Conservation (phyloP, 805 yeast genomes). For the Saturnispora gosingensis region DNA sequence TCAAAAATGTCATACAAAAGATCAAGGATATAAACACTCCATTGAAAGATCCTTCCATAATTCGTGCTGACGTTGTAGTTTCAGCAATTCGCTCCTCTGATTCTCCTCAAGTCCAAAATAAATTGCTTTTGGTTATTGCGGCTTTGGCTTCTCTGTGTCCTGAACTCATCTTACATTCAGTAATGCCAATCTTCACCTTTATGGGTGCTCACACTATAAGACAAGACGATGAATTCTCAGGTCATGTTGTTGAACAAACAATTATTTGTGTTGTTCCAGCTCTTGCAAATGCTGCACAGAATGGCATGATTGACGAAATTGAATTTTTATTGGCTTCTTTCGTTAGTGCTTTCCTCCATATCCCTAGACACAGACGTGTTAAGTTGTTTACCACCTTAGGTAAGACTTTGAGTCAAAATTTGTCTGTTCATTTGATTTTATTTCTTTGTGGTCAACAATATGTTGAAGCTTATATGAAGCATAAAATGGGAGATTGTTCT, state of each 20-base stretch:
- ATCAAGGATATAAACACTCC: constrained; percentile 33
- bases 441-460: constrained; percentile 78
- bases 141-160: constrained; percentile 84
- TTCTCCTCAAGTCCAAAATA: constrained; percentile 93
- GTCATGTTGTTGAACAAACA: constrained; percentile 87
- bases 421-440: constrained; percentile 62
- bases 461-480: constrained; percentile 41
- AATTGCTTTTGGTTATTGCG: constrained; percentile 74
- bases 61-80: constrained; percentile 85
- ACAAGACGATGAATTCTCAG: constrained; percentile 94
- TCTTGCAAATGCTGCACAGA: constrained; percentile 42
- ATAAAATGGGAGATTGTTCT: constrained; percentile 57
- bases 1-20: constrained; percentile 56
- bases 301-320: constrained; percentile 48
- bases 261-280: constrained; percentile 88
- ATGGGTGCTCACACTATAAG: constrained; percentile 98
- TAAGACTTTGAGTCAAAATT: constrained; percentile 58
- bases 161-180: constrained; percentile 85
- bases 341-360: constrained; percentile 89
- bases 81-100: constrained; percentile 81
- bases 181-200: constrained; percentile 98
- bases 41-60: constrained; percentile 48
- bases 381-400: constrained; percentile 72
- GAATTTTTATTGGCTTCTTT: constrained; percentile 83
- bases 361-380: constrained; percentile 93